Conservation (phyloP, 2,329 filamentous ascomycete genomes). For the Talaromyces sp. region DNA sequence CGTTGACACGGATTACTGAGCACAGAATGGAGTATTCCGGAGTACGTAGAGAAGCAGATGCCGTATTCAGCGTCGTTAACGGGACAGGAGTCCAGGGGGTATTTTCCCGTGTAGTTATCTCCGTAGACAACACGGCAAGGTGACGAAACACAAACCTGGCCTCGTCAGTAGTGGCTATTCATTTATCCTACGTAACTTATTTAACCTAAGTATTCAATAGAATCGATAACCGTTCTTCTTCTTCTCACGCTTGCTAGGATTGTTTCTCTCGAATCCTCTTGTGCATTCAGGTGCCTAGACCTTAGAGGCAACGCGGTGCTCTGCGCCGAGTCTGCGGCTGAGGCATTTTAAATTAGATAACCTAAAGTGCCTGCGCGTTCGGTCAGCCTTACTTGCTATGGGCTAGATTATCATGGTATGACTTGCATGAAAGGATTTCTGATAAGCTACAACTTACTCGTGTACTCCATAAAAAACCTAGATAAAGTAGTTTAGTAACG, state of each 20-base stretch:
- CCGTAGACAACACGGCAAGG: background rate
- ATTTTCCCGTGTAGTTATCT: background rate
- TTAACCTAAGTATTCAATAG: background rate
- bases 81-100: background rate
- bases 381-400: background rate
- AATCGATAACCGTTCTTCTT: no score
- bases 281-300: background rate
- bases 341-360: conserved; percentile 2
- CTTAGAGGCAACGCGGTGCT: background rate
- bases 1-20: background rate
- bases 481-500: background rate
- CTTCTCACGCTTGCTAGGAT: background rate
- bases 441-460: background rate
- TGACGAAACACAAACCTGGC: background rate
- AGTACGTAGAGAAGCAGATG: background rate
- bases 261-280: background rate
- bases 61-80: background rate
- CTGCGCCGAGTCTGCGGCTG: no score
- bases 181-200: background rate
- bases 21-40: background rate
- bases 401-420: background rate
- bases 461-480: background rate
- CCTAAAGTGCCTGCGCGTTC: background rate
- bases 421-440: background rate
- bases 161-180: background rate